Base-by-base conservation (phyloP, 108 stramenopile genomes). In the Fragilaria radians region DNA sequence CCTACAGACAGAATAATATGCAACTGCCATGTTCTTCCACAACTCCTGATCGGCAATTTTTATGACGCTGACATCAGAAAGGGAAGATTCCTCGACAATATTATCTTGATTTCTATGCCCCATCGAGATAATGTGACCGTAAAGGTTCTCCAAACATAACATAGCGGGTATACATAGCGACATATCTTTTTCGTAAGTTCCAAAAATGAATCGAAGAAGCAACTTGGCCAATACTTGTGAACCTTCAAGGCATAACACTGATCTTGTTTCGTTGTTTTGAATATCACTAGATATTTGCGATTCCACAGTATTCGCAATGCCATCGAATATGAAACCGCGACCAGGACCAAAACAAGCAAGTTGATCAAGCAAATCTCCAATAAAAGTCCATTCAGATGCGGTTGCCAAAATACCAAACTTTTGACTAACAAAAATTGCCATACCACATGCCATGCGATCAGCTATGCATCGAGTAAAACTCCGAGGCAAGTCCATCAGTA, bases 381-480 rank as follows among this genome's bases (percentile, higher is more conserved):
- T 74, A 46, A 81, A 79, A 7, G 68, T 65, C 89, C 85, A 86
- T 28, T 90, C 89, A 18, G 86, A 73, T 42, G 67, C 65, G 14
- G 73, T 70, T 29, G 80, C 70, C 52, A 86, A 85, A 1, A 81
- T 64, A 58, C 57, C 67, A 54, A 75, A 90, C 5, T 67, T 71
- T 19, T 72, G 67, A 21, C 85, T 70, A 59, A 86, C 65, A 60
- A 90, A 76, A 36, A 90, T 90, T 0, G 89, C 89, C 11, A 80
- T 50, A 34, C 89, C 89, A 67, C 89, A 90, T 9, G 85, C 85
- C 59, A 86, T 71, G 29, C 89, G 64, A 63, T 85, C 83, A 22
- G 82, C 65, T 58, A 89, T 71, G 23, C 66, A 46, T 17, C 70
- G 60, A 9, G 77, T 68, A 61, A 83, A 86, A 21, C 62, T 65